Base-by-base conservation (phyloP, 148 eudicot genomes). In the Beta vulgaris region DNA sequence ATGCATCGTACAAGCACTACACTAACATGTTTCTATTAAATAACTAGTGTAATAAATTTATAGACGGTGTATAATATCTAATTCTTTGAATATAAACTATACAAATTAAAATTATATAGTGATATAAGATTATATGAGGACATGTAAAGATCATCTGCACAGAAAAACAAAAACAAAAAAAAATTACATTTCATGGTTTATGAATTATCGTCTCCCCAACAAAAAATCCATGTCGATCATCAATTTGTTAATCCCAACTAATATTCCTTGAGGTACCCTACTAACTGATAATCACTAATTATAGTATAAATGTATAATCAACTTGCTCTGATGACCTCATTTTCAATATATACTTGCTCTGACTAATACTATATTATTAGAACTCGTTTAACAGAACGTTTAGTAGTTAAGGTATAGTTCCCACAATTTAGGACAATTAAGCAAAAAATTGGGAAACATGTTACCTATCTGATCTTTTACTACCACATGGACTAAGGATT, bases 401-500 rank as follows among this genome's bases (percentile, higher is more conserved):
- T 60, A 68, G 29, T n/a, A 13, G 74, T 57, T 69, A 69, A 29
- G 31, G 28, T 58, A 7, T 68, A 61, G 63, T 69, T 70, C 68
- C 46, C 82, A 60, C 18, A 68, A 35, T 25, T 40, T 51, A 59
- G 66, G 78, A 78, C 81, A 78, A 58, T 54, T 43, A 73, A 29
- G 68, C 75, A 68, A 67, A 51, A 78, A 23, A 31, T 82, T 36
- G 71, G 78, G 42, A 78, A 40, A 49, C 68, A 66, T 75, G 81
- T 70, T 77, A 7, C 68, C 12, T 37, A 53, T 57, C 10, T 29
- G 12, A 21, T 46, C 3, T 4, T 46, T 39, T 73, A 31, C 29
- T 29, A 31, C 26, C 18, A 72, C 0, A 42, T 31, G 32, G 18
- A 29, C 6, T 74, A 73, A 25, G 48, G 59, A 62, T 28, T 59